phyloP scores from a whole-genome alignment of 257 asterid species.

The Solanum chmielewskii region DNA sequence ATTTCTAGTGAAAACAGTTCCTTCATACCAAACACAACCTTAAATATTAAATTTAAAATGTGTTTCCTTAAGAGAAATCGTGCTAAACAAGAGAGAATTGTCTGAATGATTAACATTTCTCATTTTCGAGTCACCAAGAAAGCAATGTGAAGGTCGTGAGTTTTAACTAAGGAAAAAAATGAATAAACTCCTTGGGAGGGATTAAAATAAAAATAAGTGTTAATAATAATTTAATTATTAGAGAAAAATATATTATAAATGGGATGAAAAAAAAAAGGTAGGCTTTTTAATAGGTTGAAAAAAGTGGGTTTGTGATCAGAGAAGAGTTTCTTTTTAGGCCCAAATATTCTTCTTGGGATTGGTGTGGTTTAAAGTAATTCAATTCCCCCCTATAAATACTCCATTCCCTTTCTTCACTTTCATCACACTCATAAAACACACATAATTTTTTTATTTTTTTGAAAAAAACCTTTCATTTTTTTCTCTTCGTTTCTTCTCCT shows the following conservation, averaged over 20 bases:
- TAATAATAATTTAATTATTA: too few species aligned
- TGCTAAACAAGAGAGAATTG: too few species aligned
- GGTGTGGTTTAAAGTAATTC: constrained; percentile 37
- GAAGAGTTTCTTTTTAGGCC: constrained; percentile 24
- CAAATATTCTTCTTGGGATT: constrained; percentile 97
- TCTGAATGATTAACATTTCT: too few species aligned
- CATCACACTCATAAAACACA: not conserved
- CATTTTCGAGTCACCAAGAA: too few species aligned
- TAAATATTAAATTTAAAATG: too few species aligned
- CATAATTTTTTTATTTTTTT: too few species aligned
- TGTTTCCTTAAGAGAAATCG: too few species aligned
- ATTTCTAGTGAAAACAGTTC: too few species aligned
- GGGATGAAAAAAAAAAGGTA: not conserved
- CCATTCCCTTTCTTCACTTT: not conserved
- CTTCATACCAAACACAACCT: not conserved
- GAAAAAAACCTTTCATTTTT: not conserved
- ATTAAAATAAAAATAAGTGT: not conserved
- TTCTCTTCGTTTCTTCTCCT: not conserved
- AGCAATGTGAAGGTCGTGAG: too few species aligned
- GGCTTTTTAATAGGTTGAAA: constrained; percentile 11
- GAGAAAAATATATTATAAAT: not conserved
- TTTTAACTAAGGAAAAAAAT: too few species aligned
- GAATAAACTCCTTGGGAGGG: too few species aligned
- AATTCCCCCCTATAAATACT: constrained; percentile 53
- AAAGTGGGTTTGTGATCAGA: constrained; percentile 3